Conservation (phyloP, 2,329 filamentous ascomycete species). For the Aureobasidium musti region DNA sequence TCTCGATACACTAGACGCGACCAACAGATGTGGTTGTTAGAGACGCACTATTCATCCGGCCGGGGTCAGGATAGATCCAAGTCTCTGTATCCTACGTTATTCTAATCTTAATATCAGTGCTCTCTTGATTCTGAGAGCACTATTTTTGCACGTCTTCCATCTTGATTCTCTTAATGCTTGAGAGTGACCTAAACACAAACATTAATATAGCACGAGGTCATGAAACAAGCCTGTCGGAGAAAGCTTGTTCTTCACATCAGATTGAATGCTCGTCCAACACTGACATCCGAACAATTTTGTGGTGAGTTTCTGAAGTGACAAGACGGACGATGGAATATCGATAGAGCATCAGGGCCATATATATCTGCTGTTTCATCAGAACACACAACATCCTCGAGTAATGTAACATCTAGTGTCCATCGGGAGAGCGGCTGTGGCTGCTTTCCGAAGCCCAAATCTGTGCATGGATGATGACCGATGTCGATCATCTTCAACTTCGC, state of each 20-base stretch:
- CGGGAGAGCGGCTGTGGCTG: slow-evolving; percentile 19
- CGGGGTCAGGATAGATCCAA: background rate
- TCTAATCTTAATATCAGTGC: slow-evolving; percentile 4
- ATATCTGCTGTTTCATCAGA: background rate
- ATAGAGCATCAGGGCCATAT: background rate
- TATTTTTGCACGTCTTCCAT: background rate
- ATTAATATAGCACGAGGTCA: background rate
- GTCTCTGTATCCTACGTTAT: background rate
- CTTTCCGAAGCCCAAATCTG: background rate
- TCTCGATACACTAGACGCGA: background rate
- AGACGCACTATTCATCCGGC: background rate
- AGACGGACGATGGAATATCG: background rate
- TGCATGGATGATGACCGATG: background rate
- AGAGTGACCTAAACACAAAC: background rate
- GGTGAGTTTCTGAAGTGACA: background rate
- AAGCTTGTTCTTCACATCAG: too few species aligned
- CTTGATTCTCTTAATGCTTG: background rate
- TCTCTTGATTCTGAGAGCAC: background rate
- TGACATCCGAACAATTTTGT: too few species aligned
- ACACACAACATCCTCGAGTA: background rate
- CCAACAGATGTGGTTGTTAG: background rate
- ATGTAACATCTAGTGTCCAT: background rate
- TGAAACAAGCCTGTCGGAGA: too few species aligned
- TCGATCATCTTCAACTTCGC: slow-evolving; percentile 10
- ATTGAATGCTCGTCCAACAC: too few species aligned